phyloP scores from a whole-genome alignment of 2,329 filamentous ascomycete species.

The Ploettnerulaceae sp. region DNA sequence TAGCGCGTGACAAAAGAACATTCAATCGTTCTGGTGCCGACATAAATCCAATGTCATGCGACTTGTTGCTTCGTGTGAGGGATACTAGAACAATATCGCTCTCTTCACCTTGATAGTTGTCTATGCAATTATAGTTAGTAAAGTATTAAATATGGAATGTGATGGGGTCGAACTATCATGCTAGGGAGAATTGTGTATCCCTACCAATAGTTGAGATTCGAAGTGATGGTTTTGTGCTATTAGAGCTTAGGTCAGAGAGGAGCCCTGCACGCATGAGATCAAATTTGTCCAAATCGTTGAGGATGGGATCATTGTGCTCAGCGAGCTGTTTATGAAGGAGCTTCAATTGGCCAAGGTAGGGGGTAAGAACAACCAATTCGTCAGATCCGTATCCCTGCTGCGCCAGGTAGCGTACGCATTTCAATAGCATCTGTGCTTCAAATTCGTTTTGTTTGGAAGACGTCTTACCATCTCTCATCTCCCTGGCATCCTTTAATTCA shows the following conservation, averaged over 20 bases:
- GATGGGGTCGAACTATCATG: neutral
- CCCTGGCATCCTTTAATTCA: constrained; percentile 38
- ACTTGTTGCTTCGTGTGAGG: constrained; percentile 60
- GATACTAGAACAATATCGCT: constrained; percentile 66
- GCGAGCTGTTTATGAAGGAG: constrained; percentile 50
- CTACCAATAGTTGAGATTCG: constrained; percentile 65
- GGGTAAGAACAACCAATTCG: constrained; percentile 64
- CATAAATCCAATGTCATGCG: constrained; percentile 68
- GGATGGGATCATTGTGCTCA: constrained; percentile 54
- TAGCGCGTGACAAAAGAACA: constrained; percentile 63
- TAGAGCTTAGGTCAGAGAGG: constrained; percentile 47
- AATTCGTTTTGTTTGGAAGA: constrained; percentile 58
- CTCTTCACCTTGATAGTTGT: constrained; percentile 78
- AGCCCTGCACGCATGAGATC: constrained; percentile 61
- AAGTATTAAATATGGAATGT: neutral
- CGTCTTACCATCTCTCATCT: constrained; percentile 45
- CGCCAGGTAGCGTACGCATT: constrained; percentile 59
- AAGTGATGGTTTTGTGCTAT: constrained; percentile 47
- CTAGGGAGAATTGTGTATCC: constrained; percentile 24
- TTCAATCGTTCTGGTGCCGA: constrained; percentile 60
- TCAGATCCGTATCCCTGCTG: constrained; percentile 67
- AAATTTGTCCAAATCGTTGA: constrained; percentile 64
- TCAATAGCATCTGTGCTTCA: constrained; percentile 62
- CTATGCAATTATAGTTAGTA: constrained; percentile 36
- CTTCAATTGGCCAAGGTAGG: constrained; percentile 65